Conservation (phyloP, 768 basidiomycete species). For the Lyophyllum decastes region DNA sequence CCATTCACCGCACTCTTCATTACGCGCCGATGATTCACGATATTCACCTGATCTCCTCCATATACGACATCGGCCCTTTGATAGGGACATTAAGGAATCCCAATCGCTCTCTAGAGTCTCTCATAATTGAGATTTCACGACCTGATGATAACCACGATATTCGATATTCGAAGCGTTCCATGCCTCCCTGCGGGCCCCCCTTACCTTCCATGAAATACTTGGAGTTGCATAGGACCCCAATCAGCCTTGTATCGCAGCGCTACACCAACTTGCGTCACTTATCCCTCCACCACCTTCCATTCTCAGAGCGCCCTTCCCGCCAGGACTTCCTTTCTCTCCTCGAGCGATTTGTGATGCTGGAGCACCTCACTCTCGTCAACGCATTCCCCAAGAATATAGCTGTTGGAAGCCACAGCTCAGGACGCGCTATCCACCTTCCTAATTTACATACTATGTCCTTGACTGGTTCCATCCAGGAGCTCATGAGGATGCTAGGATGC, state of each 20-base stretch:
- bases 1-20: constrained; percentile 33
- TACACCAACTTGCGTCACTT: constrained; percentile 36
- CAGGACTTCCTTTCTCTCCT: constrained; percentile 34
- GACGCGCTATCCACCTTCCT: constrained; percentile 25
- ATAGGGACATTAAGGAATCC: constrained; percentile 35
- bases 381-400: constrained; percentile 32
- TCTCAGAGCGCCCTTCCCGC: constrained; percentile 35
- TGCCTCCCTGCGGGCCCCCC: constrained; percentile 28
- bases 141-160: constrained; percentile 19
- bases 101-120: constrained; percentile 33
- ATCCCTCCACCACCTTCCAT: constrained; percentile 36
- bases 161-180: constrained; percentile 27
- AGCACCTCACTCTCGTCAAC: constrained; percentile 33
- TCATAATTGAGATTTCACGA: constrained; percentile 30
- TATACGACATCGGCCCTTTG: constrained; percentile 33
- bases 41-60: constrained; percentile 35
- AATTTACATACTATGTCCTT: constrained; percentile 29
- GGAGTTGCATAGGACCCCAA: constrained; percentile 36
- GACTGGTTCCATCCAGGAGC: constrained; percentile 32
- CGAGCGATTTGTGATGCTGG: constrained; percentile 31
- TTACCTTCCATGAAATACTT: constrained; percentile 32
- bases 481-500: constrained; percentile 29
- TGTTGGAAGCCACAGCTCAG: constrained; percentile 14
- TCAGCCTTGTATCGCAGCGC: constrained; percentile 37
- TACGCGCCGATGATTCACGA: constrained; percentile 35